Evolutionary conservation across 768 basidiomycete genomes (phyloP), one percentile per base, ranked within the genome.

Genomic region (Dictyophora rubrovolvata): DNA sequence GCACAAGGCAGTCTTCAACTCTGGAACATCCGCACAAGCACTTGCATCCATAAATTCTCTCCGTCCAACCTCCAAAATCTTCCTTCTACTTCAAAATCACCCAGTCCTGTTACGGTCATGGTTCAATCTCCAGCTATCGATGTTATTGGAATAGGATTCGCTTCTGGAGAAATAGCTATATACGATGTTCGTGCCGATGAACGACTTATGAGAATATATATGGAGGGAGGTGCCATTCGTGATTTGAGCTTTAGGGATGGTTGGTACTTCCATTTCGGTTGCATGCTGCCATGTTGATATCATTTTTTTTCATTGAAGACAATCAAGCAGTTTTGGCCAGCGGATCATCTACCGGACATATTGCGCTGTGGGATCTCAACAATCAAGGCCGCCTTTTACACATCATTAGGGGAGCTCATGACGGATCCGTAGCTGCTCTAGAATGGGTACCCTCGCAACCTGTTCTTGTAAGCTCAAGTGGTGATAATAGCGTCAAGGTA

Each of bases 371-470:
- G 92, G 94, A 98, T 68, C 75, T 99, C 35, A 86, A 89, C 61
- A 77, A 84, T 53, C 82, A 87, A 4, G 93, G 90, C 3, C 80
- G 85, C 49, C 74, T 95, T 14, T 72, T 97, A 20, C 93, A 96
- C 68, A 82, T 93, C 67, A 72, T 94, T 42, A 81, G 86, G 42
- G 90, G 87, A 28, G 93, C 93, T 2, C 96, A 99, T 66, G 92
- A 96, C 61, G 85, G 87, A 17, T 79, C 85, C 1, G 81, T 98
- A 22, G 85, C 83, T 48, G 80, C 87, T 1, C 69, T 95, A 5
- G 86, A 95, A 67, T 99, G 94, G 93, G 80, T 97, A 7, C 84
- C 92, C 2, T 89, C 93, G 3, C 95, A 99, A 68, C 91, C 93
- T 8, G 72, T 99, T 12, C 74, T 99, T 51, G 79, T 98, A 61